Evolutionary conservation across 116 monocot genomes (phyloP).

Genomic region (Phalaenopsis hybrid): DNA sequence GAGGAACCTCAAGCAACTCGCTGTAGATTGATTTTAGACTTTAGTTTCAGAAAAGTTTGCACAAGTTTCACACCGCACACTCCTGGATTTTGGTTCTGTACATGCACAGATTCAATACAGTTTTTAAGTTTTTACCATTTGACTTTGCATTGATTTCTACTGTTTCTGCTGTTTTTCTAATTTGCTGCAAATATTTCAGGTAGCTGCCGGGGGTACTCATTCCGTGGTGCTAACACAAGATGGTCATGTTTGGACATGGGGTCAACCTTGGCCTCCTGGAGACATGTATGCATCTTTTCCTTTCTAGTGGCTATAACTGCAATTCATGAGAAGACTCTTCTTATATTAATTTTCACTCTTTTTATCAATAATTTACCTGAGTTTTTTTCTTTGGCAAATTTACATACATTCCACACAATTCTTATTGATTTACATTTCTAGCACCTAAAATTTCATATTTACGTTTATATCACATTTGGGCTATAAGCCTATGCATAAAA

Average conservation of each 20-base stretch:
- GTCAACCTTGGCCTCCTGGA: slow-evolving; percentile 99
- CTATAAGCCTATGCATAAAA: no score
- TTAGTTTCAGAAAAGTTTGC: background rate
- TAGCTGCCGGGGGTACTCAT: slow-evolving; percentile 97
- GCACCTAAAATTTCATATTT: no score
- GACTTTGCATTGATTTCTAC: background rate
- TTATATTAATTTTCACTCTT: background rate
- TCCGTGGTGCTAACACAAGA: slow-evolving; percentile 87
- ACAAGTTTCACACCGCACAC: background rate
- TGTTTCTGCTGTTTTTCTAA: background rate
- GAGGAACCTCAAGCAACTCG: background rate
- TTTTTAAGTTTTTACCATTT: background rate
- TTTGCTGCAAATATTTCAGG: slow-evolving; percentile 29
- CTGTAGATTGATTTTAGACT: background rate
- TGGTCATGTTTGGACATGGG: slow-evolving; percentile 98
- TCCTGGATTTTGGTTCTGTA: background rate
- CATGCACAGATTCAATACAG: no score
- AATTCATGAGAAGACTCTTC: background rate
- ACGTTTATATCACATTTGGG: no score
- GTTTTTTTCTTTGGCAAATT: background rate
- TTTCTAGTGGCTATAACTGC: background rate
- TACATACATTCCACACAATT: no score
- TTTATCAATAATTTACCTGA: background rate
- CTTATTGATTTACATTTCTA: no score
- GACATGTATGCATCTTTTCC: slow-evolving; percentile 62